Evolutionary conservation across 306 rosid genomes (phyloP).

Genomic region (apple (Malus domestica)): DNA sequence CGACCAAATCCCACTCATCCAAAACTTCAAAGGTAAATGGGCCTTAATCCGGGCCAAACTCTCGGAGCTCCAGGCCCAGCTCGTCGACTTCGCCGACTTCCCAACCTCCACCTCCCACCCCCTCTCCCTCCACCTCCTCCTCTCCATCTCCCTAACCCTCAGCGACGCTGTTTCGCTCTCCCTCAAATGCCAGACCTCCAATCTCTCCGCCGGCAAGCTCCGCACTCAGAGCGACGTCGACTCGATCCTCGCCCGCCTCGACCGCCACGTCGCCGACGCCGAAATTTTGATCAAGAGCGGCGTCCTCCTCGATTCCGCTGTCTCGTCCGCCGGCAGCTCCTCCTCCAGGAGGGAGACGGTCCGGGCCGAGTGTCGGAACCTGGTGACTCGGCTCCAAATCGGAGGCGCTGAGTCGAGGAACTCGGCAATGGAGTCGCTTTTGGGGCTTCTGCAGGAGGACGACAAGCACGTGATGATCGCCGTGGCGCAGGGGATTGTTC

Average conservation of each 20-base stretch:
- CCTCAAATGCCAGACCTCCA: slow-evolving; percentile 30
- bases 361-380: slow-evolving; percentile 56
- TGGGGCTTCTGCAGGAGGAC: slow-evolving; percentile 47
- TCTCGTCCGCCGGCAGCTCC: slow-evolving; percentile 20
- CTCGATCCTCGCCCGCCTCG: slow-evolving; percentile 53
- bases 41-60: slow-evolving; percentile 50
- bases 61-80: slow-evolving; percentile 55
- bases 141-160: slow-evolving; percentile 40
- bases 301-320: slow-evolving; percentile 38
- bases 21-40: slow-evolving; percentile 72
- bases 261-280: slow-evolving; percentile 54
- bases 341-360: slow-evolving; percentile 57
- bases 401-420: slow-evolving; percentile 52
- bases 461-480: slow-evolving; percentile 86
- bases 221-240: slow-evolving; percentile 83
- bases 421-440: slow-evolving; percentile 57
- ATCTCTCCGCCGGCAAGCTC: slow-evolving; percentile 59
- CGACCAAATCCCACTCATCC: slow-evolving; percentile 40
- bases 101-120: slow-evolving; percentile 43
- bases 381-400: slow-evolving; percentile 74
- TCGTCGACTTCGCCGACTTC: slow-evolving; percentile 50
- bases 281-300: slow-evolving; percentile 75
- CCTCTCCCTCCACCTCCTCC: slow-evolving; percentile 61
- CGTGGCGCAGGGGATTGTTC: slow-evolving; percentile 90
- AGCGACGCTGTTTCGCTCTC: slow-evolving; percentile 48